Percentiles rank a stretch among this genome's conserved stretches.
Evolutionary conservation across 2,329 filamentous ascomycete genomes (phyloP).

Genomic region (Fusarium sp.): DNA sequence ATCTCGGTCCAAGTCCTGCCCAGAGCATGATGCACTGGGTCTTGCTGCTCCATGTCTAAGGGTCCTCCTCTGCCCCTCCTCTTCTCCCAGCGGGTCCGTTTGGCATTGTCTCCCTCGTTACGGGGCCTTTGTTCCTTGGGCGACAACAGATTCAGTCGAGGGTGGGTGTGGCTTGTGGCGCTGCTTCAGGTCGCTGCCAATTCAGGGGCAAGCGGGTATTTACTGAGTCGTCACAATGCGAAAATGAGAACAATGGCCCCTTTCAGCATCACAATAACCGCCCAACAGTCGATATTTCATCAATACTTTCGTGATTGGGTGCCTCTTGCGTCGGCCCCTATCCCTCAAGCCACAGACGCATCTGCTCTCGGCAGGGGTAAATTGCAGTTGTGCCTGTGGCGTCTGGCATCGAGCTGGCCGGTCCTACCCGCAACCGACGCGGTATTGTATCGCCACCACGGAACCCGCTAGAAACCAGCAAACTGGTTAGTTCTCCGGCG

Average conservation of each 20-base stretch:
- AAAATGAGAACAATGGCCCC: not conserved
- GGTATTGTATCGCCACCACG: not conserved
- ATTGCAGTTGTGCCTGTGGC: conserved; percentile 8
- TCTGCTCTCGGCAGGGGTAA: conserved; percentile 3
- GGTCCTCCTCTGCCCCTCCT: not conserved
- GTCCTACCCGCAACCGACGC: conserved; percentile 3
- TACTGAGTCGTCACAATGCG: not conserved
- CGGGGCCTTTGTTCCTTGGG: not conserved
- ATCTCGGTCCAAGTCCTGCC: no score
- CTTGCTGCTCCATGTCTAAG: not conserved
- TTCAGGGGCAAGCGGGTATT: conserved; percentile 7
- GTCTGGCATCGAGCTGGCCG: not conserved
- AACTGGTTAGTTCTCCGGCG: conserved; percentile 1
- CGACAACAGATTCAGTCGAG: not conserved
- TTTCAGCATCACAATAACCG: not conserved
- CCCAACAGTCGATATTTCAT: not conserved
- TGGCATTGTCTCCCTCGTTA: not conserved
- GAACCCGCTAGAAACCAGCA: not conserved
- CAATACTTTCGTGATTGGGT: not conserved
- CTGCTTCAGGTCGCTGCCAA: not conserved
- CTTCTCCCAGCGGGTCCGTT: not conserved
- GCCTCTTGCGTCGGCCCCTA: not conserved
- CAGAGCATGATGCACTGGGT: no score
- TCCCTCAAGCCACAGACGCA: conserved; percentile 1
- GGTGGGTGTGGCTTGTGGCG: not conserved